Conservation (phyloP, 331 rosid species). For the Acacia concinna region DNA sequence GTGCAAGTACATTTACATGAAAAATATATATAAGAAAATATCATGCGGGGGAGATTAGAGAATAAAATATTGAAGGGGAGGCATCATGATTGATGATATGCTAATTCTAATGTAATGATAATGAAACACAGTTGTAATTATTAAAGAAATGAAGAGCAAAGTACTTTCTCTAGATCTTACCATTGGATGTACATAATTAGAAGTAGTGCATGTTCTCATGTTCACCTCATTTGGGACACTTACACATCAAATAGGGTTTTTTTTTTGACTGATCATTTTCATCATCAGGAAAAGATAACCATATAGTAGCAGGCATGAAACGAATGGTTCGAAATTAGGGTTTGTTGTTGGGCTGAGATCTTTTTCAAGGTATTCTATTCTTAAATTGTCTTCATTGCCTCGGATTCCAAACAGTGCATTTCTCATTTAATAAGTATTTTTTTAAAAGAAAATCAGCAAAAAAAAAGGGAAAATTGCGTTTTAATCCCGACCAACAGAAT, state of each 20-base stretch:
- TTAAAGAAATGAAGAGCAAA: background rate
- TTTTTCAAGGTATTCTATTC: conserved; percentile 33
- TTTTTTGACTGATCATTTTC: conserved; percentile 33
- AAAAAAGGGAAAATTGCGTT: no score
- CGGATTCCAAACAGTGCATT: background rate
- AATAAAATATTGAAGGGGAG: background rate
- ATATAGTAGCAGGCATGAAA: conserved; percentile 28
- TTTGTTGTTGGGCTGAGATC: conserved; percentile 33
- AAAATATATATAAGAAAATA: background rate
- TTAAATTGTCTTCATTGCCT: conserved; percentile 48
- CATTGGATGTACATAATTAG: conserved; percentile 14
- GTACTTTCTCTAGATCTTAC: conserved; percentile 27
- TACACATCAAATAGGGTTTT: conserved; percentile 27
- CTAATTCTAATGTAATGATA: conserved; percentile 1
- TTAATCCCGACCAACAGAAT: no score
- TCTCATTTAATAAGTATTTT: background rate
- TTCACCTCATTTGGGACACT: background rate
- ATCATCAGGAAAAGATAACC: conserved; percentile 18
- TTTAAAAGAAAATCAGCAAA: no score
- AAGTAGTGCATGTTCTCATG: conserved; percentile 12
- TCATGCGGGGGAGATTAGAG: background rate
- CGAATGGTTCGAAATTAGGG: conserved; percentile 35
- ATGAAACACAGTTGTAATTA: background rate
- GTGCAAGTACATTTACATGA: background rate
- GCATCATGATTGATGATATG: conserved; percentile 11